phyloP scores from a whole-genome alignment of 495 filamentous ascomycete species.

The Penicillium malachiteum region DNA sequence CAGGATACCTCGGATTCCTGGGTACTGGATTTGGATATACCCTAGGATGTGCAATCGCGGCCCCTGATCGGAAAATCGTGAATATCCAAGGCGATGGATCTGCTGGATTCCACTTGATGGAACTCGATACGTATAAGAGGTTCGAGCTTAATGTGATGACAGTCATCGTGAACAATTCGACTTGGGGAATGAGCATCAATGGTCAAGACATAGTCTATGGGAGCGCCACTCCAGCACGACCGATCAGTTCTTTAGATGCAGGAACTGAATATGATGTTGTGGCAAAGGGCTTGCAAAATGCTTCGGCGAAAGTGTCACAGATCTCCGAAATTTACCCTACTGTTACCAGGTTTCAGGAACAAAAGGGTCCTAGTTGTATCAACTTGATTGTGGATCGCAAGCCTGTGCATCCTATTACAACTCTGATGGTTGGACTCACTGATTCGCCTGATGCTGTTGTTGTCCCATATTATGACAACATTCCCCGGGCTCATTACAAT shows the following conservation, averaged over 20 bases:
- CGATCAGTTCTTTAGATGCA: slow-evolving; percentile 22
- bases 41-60: slow-evolving; percentile 24
- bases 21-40: slow-evolving; percentile 30
- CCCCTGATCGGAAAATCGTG: slow-evolving; percentile 21
- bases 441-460: slow-evolving; percentile 21
- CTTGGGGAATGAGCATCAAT: slow-evolving; percentile 32
- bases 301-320: slow-evolving; percentile 7
- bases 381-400: slow-evolving; percentile 28
- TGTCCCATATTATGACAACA: slow-evolving; percentile 32
- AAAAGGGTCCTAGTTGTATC: slow-evolving; percentile 21
- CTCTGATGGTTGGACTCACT: slow-evolving; percentile 26
- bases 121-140: slow-evolving; percentile 29
- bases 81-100: slow-evolving; percentile 30
- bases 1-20: slow-evolving; percentile 25
- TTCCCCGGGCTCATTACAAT: slow-evolving; percentile 24
- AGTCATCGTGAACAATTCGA: slow-evolving; percentile 28
- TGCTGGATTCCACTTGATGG: slow-evolving; percentile 30
- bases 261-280: slow-evolving; percentile 26
- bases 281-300: slow-evolving; percentile 24
- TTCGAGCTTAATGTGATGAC: slow-evolving; percentile 26
- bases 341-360: slow-evolving; percentile 10
- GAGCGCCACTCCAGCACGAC: slow-evolving; percentile 11
- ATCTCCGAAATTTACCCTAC: slow-evolving; percentile 15
- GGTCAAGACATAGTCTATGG: slow-evolving; percentile 30
- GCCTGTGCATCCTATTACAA: slow-evolving; percentile 28